A percentile compares a stretch with the other conserved stretches of the same genome.
Evolutionary conservation across 495 filamentous ascomycete species (phyloP).

Genomic region (Oidiodendron maius): DNA sequence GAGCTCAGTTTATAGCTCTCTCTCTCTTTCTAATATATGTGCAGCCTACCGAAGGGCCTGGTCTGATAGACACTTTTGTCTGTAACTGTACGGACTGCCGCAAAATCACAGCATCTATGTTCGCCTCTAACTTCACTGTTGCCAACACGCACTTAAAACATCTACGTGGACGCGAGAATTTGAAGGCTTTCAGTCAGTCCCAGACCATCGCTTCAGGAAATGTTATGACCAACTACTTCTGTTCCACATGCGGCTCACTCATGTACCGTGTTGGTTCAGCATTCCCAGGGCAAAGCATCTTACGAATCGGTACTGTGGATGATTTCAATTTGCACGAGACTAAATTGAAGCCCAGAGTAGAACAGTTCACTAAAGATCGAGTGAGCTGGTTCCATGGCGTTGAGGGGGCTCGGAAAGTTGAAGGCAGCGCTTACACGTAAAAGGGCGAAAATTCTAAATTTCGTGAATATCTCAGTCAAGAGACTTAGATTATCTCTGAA

Average conservation of each 20-base stretch:
- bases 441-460: no score
- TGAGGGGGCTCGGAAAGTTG: no score
- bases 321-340: background rate
- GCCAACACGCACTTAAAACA: background rate
- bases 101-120: background rate
- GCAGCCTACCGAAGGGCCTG: no score
- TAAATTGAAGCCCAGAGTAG: background rate
- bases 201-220: background rate
- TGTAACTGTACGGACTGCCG: background rate
- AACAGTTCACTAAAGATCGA: background rate
- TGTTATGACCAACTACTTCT: background rate
- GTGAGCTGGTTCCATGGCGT: background rate
- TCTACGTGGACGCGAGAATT: background rate
- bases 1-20: no score
- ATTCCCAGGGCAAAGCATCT: background rate
- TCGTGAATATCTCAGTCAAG: no score
- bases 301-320: background rate
- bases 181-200: background rate
- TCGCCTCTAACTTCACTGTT: background rate
- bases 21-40: no score
- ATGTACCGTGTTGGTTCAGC: background rate
- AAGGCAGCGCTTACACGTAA: no score
- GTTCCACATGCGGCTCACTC: background rate
- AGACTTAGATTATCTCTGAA: no score
- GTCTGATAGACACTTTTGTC: no score